A percentile compares a stretch with the other conserved stretches of the same genome.
These are phyloP conservation scores for Ceratocystis alfenasii DNA, from an alignment of 2,329 filamentous ascomycete species.

Conservation along the genomic window DNA sequence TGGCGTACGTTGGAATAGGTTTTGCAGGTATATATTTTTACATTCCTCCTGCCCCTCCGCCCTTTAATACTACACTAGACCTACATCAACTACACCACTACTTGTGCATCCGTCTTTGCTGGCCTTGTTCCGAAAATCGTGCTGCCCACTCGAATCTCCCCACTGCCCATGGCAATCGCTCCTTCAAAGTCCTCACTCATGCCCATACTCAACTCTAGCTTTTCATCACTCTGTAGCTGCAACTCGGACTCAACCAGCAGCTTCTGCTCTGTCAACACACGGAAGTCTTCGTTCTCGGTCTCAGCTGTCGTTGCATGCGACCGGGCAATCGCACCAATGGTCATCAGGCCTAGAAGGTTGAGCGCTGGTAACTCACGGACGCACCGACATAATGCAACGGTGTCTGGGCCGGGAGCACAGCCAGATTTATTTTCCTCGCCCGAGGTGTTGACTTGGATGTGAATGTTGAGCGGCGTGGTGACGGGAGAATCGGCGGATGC, in stretches of 20 bases:
- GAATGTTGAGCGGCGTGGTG: constrained; percentile 46
- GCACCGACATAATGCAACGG: constrained; percentile 53
- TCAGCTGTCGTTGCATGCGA: constrained; percentile 61
- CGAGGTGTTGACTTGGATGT: constrained; percentile 92
- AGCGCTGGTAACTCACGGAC: constrained; percentile 65
- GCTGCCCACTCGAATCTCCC: constrained; percentile 83
- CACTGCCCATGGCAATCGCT: constrained; percentile 70
- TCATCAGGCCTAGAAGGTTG: constrained; percentile 77
- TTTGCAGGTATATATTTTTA: neutral
- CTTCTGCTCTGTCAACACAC: constrained; percentile 52
- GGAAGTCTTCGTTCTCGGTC: constrained; percentile 86
- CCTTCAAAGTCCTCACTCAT: constrained; percentile 97
- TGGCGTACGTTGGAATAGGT: neutral
- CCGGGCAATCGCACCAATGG: constrained; percentile 85
- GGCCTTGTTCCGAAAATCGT: constrained; percentile 85
- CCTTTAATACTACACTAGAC: too few relatives aligned
- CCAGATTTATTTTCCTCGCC: constrained; percentile 80
- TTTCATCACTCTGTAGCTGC: constrained; percentile 31
- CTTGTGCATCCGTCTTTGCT: constrained; percentile 63
- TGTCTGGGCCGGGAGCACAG: constrained; percentile 52
- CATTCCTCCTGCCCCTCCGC: neutral
- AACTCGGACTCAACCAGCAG: constrained; percentile 52
- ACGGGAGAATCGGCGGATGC: constrained; percentile 31
- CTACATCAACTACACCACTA: constrained; percentile 35
- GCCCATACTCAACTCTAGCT: constrained; percentile 89